Base-by-base conservation (phyloP, 1,284 basidiomycete genomes). In the Ustilago bromivora region DNA sequence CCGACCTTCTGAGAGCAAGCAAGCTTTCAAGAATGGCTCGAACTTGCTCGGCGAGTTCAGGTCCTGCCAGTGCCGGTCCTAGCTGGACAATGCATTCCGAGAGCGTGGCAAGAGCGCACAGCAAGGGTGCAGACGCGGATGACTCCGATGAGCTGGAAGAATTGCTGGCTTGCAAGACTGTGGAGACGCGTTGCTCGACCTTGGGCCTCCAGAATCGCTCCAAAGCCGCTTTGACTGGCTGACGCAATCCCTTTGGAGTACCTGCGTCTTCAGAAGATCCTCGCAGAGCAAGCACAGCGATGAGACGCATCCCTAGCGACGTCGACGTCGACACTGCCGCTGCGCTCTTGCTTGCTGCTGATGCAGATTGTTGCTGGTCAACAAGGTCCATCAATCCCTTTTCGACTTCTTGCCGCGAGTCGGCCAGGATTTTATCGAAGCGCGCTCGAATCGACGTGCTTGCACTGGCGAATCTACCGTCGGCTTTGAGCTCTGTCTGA, bases 21-120 rank as follows among this genome's bases (percentile, higher is more conserved):
- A 71, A 17, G 9, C 17, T 17, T 6, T 61, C 34, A 2, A 76
- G 34, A 11, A 76, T 49, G 38, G 23, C 36, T 34, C 63, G 68
- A 12, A 68, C 65, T 15, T 56, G 60, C 12, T 36, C 34, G 6
- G 73, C 64, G 4, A 76, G 61, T 58, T 71, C 73, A 9, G 35
- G 43, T 13, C 73, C 68, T 1, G 58, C 57, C 6, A 71, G 68
- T 4, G 65, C 64, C 15, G 73, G 64, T 12, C 73, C 73, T 13
- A 76, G 55, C 43, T 68, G 60, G 13, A 71, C 59, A 13, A 76
- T 63, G 8, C 68, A 71, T 28, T 68, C 65, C 19, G 73, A 61
- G 11, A 76, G 38, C n/a, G 51, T 57, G 28, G 55, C 51, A 40
- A 76, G 46, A 7, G 64, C 60, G 15, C 52, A 43, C n/a, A 71